Conservation (phyloP, 495 filamentous ascomycete genomes). For the Apiosordaria backusii region DNA sequence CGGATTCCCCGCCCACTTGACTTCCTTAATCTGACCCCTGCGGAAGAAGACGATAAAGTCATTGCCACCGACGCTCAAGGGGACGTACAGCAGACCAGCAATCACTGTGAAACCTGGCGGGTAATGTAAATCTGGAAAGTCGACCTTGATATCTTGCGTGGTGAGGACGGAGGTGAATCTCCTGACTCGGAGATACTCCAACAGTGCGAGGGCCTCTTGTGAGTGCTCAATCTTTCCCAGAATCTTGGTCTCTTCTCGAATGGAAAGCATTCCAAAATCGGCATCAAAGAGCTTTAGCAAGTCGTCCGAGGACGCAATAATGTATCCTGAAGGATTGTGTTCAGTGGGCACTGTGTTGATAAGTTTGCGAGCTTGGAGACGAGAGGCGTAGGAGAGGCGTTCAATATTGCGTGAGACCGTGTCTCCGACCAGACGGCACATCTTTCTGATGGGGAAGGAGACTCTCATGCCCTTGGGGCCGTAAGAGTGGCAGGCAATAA, state of each 20-base stretch:
- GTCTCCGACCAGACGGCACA: slow-evolving; percentile 90
- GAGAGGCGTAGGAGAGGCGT: slow-evolving; percentile 78
- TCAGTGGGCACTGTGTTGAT: slow-evolving; percentile 76
- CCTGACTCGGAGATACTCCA: slow-evolving; percentile 81
- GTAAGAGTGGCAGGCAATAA: slow-evolving; percentile 86
- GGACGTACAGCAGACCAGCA: slow-evolving; percentile 80
- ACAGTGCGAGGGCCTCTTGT: slow-evolving; percentile 79
- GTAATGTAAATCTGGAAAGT: slow-evolving; percentile 83
- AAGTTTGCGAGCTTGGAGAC: slow-evolving; percentile 75
- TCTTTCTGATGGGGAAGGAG: slow-evolving; percentile 85
- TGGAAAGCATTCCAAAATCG: slow-evolving; percentile 83
- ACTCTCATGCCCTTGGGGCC: slow-evolving; percentile 78
- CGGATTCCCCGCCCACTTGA: slow-evolving; percentile 92
- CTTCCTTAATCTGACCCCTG: slow-evolving; percentile 69
- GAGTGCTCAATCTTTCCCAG: slow-evolving; percentile 70
- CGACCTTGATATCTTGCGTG: slow-evolving; percentile 70
- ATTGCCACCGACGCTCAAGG: slow-evolving; percentile 67
- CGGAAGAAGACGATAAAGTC: slow-evolving; percentile 96
- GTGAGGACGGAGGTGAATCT: slow-evolving; percentile 72
- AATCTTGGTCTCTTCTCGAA: slow-evolving; percentile 83
- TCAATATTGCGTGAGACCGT: slow-evolving; percentile 86
- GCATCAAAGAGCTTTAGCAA: slow-evolving; percentile 81
- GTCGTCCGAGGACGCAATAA: slow-evolving; percentile 87
- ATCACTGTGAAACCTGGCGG: slow-evolving; percentile 74
- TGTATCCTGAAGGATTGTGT: slow-evolving; percentile 85